A percentile compares a stretch with the other conserved stretches of the same genome.
Conservation (phyloP, 2,329 filamentous ascomycete species). For the Cordyceps javanica region DNA sequence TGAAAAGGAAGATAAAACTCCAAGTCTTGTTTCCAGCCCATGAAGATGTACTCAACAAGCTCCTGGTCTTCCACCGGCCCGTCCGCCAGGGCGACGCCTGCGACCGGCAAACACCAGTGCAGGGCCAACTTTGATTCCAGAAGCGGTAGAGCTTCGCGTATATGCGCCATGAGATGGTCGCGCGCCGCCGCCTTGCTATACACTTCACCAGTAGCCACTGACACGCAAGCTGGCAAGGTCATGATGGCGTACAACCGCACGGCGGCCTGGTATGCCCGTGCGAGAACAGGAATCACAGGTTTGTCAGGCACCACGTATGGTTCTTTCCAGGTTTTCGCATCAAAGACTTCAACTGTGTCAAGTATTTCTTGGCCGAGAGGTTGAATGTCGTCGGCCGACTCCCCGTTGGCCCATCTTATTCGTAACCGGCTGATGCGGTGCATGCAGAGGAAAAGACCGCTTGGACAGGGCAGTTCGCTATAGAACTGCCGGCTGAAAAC, state of each 20-base stretch:
- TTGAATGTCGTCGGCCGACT: not conserved
- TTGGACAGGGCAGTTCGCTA: constrained; percentile 1
- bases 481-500: not conserved
- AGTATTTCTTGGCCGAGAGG: not conserved
- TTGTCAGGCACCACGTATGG: not conserved
- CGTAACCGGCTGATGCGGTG: not conserved
- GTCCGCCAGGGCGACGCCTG: not conserved
- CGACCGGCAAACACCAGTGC: constrained; percentile 2
- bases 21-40: not conserved
- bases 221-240: not conserved
- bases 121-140: not conserved
- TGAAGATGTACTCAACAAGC: not conserved
- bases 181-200: not conserved
- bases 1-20: not conserved
- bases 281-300: not conserved
- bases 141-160: not conserved
- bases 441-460: not conserved
- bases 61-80: not conserved
- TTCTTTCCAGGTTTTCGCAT: not conserved
- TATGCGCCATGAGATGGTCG: not conserved
- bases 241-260: constrained; percentile 3
- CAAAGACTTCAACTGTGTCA: not conserved
- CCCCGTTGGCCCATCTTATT: not conserved
- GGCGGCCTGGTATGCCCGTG: not conserved
- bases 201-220: not conserved